Conservation (phyloP, 305 asterid genomes). For the Fraxinus albicans region DNA sequence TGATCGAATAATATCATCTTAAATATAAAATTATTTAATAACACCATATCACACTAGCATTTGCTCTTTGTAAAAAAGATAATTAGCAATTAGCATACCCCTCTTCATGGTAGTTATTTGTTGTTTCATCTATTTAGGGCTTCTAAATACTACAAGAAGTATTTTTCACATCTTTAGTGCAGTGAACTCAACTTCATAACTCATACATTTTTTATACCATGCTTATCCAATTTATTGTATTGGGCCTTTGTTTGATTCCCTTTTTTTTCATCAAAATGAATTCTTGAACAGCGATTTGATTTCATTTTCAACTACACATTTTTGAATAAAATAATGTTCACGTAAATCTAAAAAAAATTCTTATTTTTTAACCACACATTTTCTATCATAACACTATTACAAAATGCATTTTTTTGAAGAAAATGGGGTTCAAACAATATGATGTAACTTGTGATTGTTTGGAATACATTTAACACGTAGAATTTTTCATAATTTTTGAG, state of each 20-base stretch:
- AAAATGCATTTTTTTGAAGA: too few relatives aligned
- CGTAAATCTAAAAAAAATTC: too few relatives aligned
- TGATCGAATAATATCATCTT: neutral
- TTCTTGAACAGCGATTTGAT: too few relatives aligned
- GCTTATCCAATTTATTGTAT: neutral
- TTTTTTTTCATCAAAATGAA: too few relatives aligned
- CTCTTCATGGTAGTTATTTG: neutral
- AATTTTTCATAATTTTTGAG: neutral
- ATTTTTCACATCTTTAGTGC: neutral
- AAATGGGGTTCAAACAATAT: too few relatives aligned
- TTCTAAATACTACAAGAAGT: constrained; percentile 12
- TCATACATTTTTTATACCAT: neutral
- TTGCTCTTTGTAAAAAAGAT: neutral
- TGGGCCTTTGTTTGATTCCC: too few relatives aligned
- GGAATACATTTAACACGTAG: neutral
- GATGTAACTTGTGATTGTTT: too few relatives aligned
- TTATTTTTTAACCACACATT: too few relatives aligned
- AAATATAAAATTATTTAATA: too few relatives aligned
- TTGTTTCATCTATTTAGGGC: constrained; percentile 15
- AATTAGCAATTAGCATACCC: neutral
- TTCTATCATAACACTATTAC: too few relatives aligned
- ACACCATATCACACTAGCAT: neutral
- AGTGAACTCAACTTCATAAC: neutral
- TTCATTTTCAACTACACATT: too few relatives aligned
- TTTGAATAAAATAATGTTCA: too few relatives aligned